Evolutionary conservation across 495 filamentous ascomycete genomes (phyloP), one percentile per base, ranked within the genome.

Genomic region (Aspergillus conjunctus): DNA sequence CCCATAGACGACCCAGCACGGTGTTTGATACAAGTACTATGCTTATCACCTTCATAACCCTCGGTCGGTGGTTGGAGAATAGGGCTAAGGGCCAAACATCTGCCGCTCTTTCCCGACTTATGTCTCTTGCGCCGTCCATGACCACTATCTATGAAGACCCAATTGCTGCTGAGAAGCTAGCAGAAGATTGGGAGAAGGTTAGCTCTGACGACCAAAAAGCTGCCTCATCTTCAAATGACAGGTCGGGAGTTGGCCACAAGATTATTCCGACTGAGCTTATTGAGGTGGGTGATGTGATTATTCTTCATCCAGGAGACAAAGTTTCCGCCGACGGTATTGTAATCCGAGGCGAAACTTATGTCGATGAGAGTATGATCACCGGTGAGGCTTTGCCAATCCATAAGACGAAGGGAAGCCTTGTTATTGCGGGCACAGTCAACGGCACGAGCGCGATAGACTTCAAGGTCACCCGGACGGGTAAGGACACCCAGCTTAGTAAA

Each of bases 291-390:
- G 94, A 99, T 67, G 87, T 98, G 52, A 91, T 99, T 51, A 85
- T 98, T 55, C 83, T 99, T 12, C 89, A 90, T 53, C 94, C 94
- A 1, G 94, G 94, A 54, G 95, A 98, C 73, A 98, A 97, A 72
- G 91, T 99, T 51, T 93, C 94, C 3, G 95, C 93, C 0, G 94
- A 99, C 71, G 94, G 94, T 20, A 81, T 84, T 34, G 85, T 99
- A 50, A 90, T 92, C 46, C 81, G 87, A 30, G 94, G 94, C 10
- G 91, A 97, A 74, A 93, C 90, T 22, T 97, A 93, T 68, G 85
- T 98, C 43, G 92, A 99, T 66, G 94, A 99, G 71, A 96, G 91
- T 68, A 98, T 98, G 95, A 92, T 99, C 43, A 99, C 95, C 12
- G 94, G 94, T 55, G 94, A 99, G 77, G 88, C 93, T 3, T 89